A percentile compares a stretch with the other conserved stretches of the same genome.
Conservation (phyloP, 257 asterid genomes). For the Penstemon barbatus region DNA sequence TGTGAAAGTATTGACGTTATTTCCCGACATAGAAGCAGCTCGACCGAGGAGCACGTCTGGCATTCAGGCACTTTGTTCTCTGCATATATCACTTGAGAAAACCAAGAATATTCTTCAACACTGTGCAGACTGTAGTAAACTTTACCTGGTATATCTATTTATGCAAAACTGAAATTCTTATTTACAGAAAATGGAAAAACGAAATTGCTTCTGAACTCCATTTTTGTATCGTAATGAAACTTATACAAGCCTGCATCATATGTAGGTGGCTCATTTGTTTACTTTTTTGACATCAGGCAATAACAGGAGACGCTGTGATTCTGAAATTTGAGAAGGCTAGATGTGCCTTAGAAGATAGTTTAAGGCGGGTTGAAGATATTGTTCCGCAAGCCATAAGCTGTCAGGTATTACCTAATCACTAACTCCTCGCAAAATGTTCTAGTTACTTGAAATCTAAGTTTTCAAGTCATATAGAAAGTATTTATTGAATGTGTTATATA, state of each 20-base stretch:
- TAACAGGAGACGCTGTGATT: slow-evolving; percentile 90
- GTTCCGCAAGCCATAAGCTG: slow-evolving; percentile 83
- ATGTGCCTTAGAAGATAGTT: slow-evolving; percentile 83
- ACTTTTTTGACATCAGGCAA: slow-evolving; percentile 57
- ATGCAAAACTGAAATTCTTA: too few relatives aligned
- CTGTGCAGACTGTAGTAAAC: slow-evolving; percentile 95
- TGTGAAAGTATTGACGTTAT: slow-evolving; percentile 72
- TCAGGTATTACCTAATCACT: slow-evolving; percentile 52
- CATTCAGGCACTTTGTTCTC: slow-evolving; percentile 94
- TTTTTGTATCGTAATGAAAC: too few relatives aligned
- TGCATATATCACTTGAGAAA: slow-evolving; percentile 98
- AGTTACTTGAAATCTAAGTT: too few relatives aligned
- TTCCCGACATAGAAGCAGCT: slow-evolving; percentile 95
- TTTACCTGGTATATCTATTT: slow-evolving; percentile 70
- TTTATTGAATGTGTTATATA: too few relatives aligned
- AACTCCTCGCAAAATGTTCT: too few relatives aligned
- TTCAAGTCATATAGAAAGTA: too few relatives aligned
- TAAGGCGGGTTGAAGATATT: slow-evolving; percentile 88
- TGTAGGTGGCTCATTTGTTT: slow-evolving; percentile 4
- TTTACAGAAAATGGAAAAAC: too few relatives aligned
- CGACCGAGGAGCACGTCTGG: slow-evolving; percentile 99
- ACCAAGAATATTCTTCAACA: slow-evolving; percentile 91
- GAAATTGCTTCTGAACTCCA: too few relatives aligned
- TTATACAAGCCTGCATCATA: too few relatives aligned
- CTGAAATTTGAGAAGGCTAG: slow-evolving; percentile 92